Evolutionary conservation across 2,329 filamentous ascomycete genomes (phyloP).

Genomic region (Ophiocordyceps australis): DNA sequence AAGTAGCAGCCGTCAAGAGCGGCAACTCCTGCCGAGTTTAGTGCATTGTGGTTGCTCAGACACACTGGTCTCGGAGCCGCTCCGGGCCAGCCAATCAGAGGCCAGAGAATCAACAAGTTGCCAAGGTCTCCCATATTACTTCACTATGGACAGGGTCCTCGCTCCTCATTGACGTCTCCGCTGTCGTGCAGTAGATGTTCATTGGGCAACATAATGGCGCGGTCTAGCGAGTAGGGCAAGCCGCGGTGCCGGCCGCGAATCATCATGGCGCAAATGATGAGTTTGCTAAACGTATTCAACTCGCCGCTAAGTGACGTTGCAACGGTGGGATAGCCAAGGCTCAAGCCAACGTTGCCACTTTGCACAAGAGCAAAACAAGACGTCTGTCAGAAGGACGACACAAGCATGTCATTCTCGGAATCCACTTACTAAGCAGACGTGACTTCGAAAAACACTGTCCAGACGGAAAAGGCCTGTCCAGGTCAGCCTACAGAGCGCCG

Average conservation of each 20-base stretch:
- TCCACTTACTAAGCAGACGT: slow-evolving; percentile 13
- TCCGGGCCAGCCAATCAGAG: too few species aligned
- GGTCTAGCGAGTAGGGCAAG: slow-evolving; percentile 14
- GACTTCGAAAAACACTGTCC: slow-evolving; percentile 15
- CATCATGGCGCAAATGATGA: slow-evolving; percentile 19
- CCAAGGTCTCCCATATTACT: too few species aligned
- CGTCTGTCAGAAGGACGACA: neutral
- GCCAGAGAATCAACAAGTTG: too few species aligned
- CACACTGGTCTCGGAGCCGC: too few species aligned
- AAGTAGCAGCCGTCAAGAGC: too few species aligned
- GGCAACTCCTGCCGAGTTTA: too few species aligned
- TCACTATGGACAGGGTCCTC: too few species aligned
- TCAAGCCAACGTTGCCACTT: slow-evolving; percentile 17
- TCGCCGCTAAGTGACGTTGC: slow-evolving; percentile 11
- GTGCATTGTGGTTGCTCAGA: too few species aligned
- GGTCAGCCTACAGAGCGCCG: neutral
- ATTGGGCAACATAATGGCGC: slow-evolving; percentile 13
- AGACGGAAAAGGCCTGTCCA: slow-evolving; percentile 13
- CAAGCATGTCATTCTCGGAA: too few species aligned
- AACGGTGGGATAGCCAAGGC: slow-evolving; percentile 13
- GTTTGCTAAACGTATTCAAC: slow-evolving; percentile 14
- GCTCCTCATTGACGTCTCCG: too few species aligned
- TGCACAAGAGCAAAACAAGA: too few species aligned
- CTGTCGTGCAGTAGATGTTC: slow-evolving; percentile 3
- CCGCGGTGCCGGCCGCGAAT: slow-evolving; percentile 16